phyloP scores from a whole-genome alignment of 2,329 filamentous ascomycete species.

The Scedosporium boydii region DNA sequence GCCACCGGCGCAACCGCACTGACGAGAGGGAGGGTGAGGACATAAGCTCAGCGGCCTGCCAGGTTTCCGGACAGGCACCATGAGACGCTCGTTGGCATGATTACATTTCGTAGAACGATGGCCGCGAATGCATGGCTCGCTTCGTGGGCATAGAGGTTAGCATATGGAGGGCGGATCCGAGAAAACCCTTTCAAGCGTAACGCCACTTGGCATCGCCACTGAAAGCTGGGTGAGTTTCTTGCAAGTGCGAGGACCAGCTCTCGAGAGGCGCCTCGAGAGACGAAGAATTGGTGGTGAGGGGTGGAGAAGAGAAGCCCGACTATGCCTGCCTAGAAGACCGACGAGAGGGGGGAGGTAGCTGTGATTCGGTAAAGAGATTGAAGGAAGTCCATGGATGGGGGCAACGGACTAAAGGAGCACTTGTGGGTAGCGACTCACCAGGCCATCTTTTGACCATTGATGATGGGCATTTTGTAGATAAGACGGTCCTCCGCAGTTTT shows the following conservation, averaged over 20 bases:
- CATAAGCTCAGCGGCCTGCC: conserved; percentile 61
- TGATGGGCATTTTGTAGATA: conserved; percentile 47
- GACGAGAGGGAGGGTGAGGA: conserved; percentile 52
- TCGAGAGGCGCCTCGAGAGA: background rate
- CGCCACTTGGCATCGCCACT: background rate
- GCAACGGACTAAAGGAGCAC: background rate
- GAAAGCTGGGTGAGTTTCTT: background rate
- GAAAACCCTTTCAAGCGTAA: background rate
- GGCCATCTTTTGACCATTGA: conserved; percentile 64
- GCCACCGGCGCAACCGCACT: conserved; percentile 48
- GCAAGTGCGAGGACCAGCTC: background rate
- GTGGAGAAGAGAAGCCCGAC: background rate
- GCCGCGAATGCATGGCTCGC: conserved; percentile 65
- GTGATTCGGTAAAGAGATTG: conserved; percentile 5
- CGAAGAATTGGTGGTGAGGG: background rate
- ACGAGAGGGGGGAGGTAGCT: conserved; percentile 4
- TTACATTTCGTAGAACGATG: conserved; percentile 69
- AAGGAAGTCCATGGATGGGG: background rate
- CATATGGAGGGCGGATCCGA: conserved; percentile 4
- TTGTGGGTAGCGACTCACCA: conserved; percentile 45
- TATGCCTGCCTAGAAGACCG: too few species aligned
- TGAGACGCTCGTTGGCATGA: conserved; percentile 56
- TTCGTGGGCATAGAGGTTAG: conserved; percentile 20
- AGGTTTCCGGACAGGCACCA: conserved; percentile 63
- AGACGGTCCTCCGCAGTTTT: background rate